Evolutionary conservation across 2,329 filamentous ascomycete species (phyloP).

Genomic region (Phialophora macrospora): DNA sequence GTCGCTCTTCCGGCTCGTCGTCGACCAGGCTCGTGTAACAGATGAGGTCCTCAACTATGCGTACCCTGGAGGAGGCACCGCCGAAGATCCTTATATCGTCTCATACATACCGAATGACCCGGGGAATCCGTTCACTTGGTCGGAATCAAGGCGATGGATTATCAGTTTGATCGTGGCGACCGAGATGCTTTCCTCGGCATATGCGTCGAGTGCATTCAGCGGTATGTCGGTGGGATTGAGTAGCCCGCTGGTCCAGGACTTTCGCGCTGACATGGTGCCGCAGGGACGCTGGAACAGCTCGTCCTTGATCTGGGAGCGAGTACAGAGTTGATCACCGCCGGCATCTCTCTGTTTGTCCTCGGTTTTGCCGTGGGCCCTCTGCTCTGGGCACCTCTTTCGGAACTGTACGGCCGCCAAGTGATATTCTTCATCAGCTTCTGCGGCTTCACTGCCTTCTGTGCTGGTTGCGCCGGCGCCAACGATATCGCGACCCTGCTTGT

Average conservation of each 20-base stretch:
- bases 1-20: conserved; percentile 58
- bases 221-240: conserved; percentile 14
- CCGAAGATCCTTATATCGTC: conserved; percentile 70
- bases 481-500: conserved; percentile 66
- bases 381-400: conserved; percentile 69
- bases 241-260: background rate
- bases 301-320: conserved; percentile 58
- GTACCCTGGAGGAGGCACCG: conserved; percentile 67
- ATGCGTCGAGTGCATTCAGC: conserved; percentile 70
- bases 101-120: conserved; percentile 70
- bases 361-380: conserved; percentile 66
- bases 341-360: conserved; percentile 67
- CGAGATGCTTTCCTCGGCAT: conserved; percentile 70
- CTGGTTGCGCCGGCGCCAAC: conserved; percentile 61
- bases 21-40: conserved; percentile 64
- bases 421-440: conserved; percentile 65
- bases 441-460: conserved; percentile 65
- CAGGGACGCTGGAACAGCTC: conserved; percentile 48
- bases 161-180: conserved; percentile 68
- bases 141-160: conserved; percentile 65
- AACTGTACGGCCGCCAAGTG: conserved; percentile 65
- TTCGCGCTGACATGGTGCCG: background rate
- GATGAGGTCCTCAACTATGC: conserved; percentile 60
- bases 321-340: conserved; percentile 59
- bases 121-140: conserved; percentile 68